Evolutionary conservation across 352 stramenopile species (phyloP), one percentile per base, ranked within the genome.

Genomic region (Phytophthora capsici): DNA sequence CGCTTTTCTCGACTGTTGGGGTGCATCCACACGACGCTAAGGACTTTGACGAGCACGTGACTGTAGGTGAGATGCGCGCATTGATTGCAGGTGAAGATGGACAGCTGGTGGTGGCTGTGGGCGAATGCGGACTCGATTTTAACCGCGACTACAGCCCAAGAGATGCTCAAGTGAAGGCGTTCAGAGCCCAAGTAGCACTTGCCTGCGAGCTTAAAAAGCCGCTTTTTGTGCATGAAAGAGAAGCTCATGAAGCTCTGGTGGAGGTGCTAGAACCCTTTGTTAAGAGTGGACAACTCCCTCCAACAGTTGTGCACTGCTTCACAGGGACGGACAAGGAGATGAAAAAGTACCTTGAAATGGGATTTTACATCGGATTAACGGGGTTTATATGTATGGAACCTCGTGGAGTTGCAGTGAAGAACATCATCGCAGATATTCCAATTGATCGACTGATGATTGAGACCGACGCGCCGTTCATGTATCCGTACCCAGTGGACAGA

Each of bases 121-220:
- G 96, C 43, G 97, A 99, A 74, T 98, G 91, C 61, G 97, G 96
- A 38, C 77, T 99, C 14, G 96, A 99, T 73, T 99, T 98, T 65
- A 98, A 98, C 77, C 88, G 95, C 28, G 78, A 98, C 55, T 99
- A 98, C 80, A 97, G 86, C 57, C 70, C 81, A 12, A 93, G 93
- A 41, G 90, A 98, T 40, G 80, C 84, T 30, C 95, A 99, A 67
- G 52, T 93, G 48, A 66, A 84, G 9, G 89, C 89, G 7, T 98
- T 99, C 36, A 61, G 82, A 34, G 66, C 77, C 0, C 97, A 99
- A 57, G 77, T 99, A 22, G 76, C 92, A 55, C 79, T 99, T 19
- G 80, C 83, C 7, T 88, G 83, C 36, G 71, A 91, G 55, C 75
- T 90, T 6, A 59, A 88, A 38, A 56, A 98, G 63, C 97, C 97